Evolutionary conservation across 495 filamentous ascomycete genomes (phyloP), one percentile per base, ranked within the genome.

Genomic region (Elasticomyces elasticus): DNA sequence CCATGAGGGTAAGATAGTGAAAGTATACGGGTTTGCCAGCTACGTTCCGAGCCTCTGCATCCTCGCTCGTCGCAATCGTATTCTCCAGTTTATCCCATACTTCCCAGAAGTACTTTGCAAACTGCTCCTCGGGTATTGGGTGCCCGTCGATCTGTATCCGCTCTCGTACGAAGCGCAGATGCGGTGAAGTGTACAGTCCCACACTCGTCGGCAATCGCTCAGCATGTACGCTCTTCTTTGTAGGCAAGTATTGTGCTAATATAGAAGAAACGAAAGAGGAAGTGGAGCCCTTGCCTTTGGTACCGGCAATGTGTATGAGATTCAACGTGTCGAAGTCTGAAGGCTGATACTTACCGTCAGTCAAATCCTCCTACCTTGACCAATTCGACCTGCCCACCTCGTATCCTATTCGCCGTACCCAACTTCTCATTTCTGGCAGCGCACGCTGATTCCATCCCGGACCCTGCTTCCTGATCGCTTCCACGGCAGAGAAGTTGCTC

Each of bases 271-370:
- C 73, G 57, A 86, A 86, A 40, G 85, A 80, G 61, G 82, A 85
- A 13, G 83, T 86, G 51, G 81, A 84, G 33, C 90, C 90, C 71
- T 96, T 96, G 54, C 90, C 90, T 72, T 96, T 96, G 12, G 89
- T 95, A 35, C 90, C 90, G 12, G 89, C 85, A 20, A 96, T 82
- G 63, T 96, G 90, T 12, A 94, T 71, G 27, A 81, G 73, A 59
- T 89, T 89, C 31, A 96, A 70, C 2, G 71, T 72, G 58, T 86
- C 76, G 51, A 96, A 77, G 65, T 95, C 89, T 22, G 72, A 75
- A n/a, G 83, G 78, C 84, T 85, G 65, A 47, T 37, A 24, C 46
- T 28, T 45, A 35, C 50, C 26, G 22, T 54, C 51, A 54, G 51
- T 26, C 23, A 49, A 23, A 25, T 40, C 19, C 12, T 7, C 38